Conservation (phyloP, 176 grass and related monocot species). For the Phragmites australis region DNA sequence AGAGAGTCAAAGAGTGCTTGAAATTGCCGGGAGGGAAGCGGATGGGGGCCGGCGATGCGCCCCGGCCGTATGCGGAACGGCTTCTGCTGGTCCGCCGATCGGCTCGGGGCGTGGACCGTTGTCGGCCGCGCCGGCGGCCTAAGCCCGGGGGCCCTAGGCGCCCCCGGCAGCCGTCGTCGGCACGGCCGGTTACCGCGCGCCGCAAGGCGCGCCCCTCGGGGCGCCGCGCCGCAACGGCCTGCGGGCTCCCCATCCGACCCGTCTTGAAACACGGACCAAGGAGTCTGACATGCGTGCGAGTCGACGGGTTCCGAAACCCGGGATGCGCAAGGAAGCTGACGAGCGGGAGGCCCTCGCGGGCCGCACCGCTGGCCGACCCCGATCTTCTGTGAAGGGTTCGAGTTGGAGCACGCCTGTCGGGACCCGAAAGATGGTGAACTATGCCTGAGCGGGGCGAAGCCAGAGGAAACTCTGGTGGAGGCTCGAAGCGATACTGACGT, state of each 20-base stretch:
- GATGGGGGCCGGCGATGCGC: conserved; percentile 42
- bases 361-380: no score
- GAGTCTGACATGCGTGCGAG: conserved; percentile 33
- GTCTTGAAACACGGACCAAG: conserved; percentile 80
- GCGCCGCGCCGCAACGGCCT: no score
- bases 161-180: no score
- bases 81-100: no score
- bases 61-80: conserved; percentile 20
- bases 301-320: no score
- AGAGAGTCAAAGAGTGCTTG: conserved; percentile 71
- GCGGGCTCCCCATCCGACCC: conserved; percentile 53
- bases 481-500: conserved; percentile 65
- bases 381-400: not conserved
- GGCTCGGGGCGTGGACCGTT: no score
- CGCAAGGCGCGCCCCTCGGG: no score
- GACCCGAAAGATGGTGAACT: conserved; percentile 83
- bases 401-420: conserved; percentile 62
- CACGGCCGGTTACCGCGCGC: no score
- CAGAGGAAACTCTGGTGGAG: conserved; percentile 70
- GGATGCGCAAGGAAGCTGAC: no score
- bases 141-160: no score
- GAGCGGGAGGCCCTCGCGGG: no score
- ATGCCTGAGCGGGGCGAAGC: conserved; percentile 57
- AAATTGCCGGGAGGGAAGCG: conserved; percentile 60
- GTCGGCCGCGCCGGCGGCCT: no score